Evolutionary conservation across 495 filamentous ascomycete genomes (phyloP).

Genomic region (Hypoxylon perforatum): DNA sequence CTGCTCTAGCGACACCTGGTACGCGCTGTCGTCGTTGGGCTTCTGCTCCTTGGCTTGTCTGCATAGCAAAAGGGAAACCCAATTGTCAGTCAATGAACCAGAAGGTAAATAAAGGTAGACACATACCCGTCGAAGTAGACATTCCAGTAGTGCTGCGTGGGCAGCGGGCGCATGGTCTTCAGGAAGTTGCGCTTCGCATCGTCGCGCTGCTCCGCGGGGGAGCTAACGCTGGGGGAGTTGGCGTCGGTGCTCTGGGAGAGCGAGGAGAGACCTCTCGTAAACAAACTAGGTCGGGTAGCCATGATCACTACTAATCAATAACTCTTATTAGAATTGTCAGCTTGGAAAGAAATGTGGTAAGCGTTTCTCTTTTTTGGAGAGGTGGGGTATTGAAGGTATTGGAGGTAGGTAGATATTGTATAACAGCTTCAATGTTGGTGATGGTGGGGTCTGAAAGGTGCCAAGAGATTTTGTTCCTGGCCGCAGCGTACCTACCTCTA

Average conservation of each 20-base stretch:
- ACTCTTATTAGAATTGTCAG: not conserved
- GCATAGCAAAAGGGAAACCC: not conserved
- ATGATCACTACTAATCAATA: conserved; percentile 45
- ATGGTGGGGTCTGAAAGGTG: conserved; percentile 31
- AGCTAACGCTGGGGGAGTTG: conserved; percentile 61
- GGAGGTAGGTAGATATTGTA: conserved; percentile 14
- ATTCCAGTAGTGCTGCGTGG: conserved; percentile 71
- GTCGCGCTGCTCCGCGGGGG: conserved; percentile 66
- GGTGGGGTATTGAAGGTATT: not conserved
- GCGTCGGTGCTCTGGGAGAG: conserved; percentile 61
- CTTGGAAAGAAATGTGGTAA: not conserved
- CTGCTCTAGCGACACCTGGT: conserved; percentile 73
- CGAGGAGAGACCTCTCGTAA: conserved; percentile 64
- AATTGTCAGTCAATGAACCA: conserved; percentile 23
- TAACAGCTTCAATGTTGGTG: conserved; percentile 14
- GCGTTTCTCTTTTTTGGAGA: not conserved
- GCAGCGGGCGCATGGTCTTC: conserved; percentile 68
- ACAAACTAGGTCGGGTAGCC: conserved; percentile 61
- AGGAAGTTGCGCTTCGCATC: conserved; percentile 70
- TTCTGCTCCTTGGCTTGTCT: conserved; percentile 57
- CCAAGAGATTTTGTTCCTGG: conserved; percentile 38
- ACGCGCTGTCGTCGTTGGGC: conserved; percentile 56
- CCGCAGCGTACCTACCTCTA: conserved; percentile 18
- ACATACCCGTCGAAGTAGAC: conserved; percentile 66
- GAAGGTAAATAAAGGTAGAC: not conserved